Percentiles rank a stretch among this genome's conserved stretches.
phyloP scores from a whole-genome alignment of 495 filamentous ascomycete genomes.

The Pseudotulostoma volvatum region DNA sequence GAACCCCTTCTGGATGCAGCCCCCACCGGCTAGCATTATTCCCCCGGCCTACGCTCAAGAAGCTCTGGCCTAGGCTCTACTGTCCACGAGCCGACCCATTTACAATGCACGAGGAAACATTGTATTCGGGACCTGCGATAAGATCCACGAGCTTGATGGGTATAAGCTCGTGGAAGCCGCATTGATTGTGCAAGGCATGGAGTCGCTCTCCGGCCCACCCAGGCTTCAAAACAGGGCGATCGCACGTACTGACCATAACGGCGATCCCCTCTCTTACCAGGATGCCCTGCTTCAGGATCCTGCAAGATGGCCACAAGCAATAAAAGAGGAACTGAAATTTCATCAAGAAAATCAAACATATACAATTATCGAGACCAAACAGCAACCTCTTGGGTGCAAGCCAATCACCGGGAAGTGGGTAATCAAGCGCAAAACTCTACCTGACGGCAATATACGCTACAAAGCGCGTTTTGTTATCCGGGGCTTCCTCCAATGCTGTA shows the following conservation, averaged over 20 bases:
- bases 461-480: constrained; percentile 1
- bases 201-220: not conserved
- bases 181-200: not conserved
- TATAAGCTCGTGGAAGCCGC: not conserved
- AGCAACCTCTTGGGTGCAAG: not conserved
- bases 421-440: not conserved
- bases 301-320: not conserved
- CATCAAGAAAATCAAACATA: not conserved
- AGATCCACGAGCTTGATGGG: not conserved
- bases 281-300: not conserved
- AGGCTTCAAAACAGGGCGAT: too few species aligned
- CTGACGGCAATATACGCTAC: not conserved
- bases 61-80: too few species aligned
- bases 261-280: not conserved
- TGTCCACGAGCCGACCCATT: not conserved
- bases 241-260: not conserved
- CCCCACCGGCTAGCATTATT: not conserved
- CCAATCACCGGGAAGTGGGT: constrained; percentile 1
- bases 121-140: not conserved
- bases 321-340: not conserved
- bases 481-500: not conserved
- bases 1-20: not conserved
- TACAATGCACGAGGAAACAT: not conserved
- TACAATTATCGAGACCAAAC: not conserved
- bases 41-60: not conserved